Conservation (phyloP, 306 rosid species). For the Glycyrrhiza uralensis region DNA sequence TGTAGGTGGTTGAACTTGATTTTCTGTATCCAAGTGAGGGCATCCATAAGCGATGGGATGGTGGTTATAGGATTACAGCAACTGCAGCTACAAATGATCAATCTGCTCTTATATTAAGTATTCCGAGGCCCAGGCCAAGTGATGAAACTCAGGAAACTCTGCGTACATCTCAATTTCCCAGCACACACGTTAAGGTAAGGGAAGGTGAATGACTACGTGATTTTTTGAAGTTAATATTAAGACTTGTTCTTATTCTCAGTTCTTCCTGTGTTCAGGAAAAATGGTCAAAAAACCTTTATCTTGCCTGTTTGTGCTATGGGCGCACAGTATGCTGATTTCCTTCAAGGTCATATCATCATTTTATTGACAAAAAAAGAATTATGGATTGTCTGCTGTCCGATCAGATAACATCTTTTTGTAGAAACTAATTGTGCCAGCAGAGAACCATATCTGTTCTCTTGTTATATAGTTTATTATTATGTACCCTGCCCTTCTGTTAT, state of each 20-base stretch:
- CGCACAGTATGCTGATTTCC: constrained; percentile 71
- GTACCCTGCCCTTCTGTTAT: constrained; percentile 7
- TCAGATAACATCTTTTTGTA: background rate
- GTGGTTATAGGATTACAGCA: constrained; percentile 85
- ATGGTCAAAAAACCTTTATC: constrained; percentile 89
- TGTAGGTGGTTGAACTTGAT: constrained; percentile 94
- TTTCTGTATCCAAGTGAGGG: constrained; percentile 99
- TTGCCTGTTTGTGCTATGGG: constrained; percentile 86
- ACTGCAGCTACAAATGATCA: constrained; percentile 96
- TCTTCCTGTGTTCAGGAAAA: constrained; percentile 60
- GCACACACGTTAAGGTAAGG: constrained; percentile 87
- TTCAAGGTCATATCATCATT: constrained; percentile 20
- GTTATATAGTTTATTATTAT: constrained; percentile 15
- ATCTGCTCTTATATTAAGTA: constrained; percentile 89
- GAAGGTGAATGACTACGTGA: background rate
- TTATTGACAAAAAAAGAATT: constrained; percentile 16
- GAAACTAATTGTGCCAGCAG: constrained; percentile 18
- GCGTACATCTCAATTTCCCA: constrained; percentile 94
- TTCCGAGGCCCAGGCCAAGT: constrained; percentile 76
- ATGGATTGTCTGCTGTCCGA: constrained; percentile 3
- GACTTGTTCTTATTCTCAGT: constrained; percentile 1
- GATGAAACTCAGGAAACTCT: constrained; percentile 98
- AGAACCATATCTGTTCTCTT: constrained; percentile 7
- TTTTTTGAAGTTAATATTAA: background rate
- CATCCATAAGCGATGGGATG: constrained; percentile 93